Evolutionary conservation across 805 yeast genomes (phyloP).

Genomic region (Danielozyma ontarioensis): DNA sequence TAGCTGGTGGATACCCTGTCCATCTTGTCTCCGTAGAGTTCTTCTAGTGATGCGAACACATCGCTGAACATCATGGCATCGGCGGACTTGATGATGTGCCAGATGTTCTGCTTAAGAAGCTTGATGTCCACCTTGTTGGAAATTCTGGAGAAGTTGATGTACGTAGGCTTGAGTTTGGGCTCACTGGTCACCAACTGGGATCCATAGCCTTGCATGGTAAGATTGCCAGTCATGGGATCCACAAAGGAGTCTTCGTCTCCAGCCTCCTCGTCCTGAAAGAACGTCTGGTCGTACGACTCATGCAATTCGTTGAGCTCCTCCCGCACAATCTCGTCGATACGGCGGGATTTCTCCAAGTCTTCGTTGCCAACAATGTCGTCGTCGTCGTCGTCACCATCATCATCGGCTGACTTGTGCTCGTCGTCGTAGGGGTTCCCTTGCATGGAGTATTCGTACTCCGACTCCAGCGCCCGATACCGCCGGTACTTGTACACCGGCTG

Average conservation of each 20-base stretch:
- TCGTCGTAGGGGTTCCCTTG: neutral
- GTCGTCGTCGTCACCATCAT: neutral
- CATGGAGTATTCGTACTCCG: too few relatives aligned
- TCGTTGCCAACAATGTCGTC: neutral
- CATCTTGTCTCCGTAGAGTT: neutral
- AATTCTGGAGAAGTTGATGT: neutral
- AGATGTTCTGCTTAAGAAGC: slow-evolving; percentile 2
- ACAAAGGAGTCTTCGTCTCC: neutral
- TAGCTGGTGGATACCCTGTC: slow-evolving; percentile 2
- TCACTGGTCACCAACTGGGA: neutral
- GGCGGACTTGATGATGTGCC: neutral
- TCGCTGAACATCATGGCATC: slow-evolving; percentile 1
- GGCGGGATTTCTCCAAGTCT: slow-evolving; percentile 1
- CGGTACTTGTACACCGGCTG: too few relatives aligned
- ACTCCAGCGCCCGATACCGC: too few relatives aligned
- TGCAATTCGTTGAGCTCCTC: slow-evolving; percentile 15
- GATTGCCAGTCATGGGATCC: neutral
- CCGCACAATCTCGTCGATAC: slow-evolving; percentile 4
- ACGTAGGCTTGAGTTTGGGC: neutral
- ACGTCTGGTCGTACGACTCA: slow-evolving; percentile 12
- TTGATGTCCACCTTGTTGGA: slow-evolving; percentile 3
- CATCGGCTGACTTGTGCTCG: neutral
- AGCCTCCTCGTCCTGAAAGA: slow-evolving; percentile 4
- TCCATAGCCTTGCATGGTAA: neutral
- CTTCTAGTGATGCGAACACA: neutral